Evolutionary conservation across 2,329 filamentous ascomycete genomes (phyloP), one percentile per base, ranked within the genome.

Genomic region (Penicillium sp.): DNA sequence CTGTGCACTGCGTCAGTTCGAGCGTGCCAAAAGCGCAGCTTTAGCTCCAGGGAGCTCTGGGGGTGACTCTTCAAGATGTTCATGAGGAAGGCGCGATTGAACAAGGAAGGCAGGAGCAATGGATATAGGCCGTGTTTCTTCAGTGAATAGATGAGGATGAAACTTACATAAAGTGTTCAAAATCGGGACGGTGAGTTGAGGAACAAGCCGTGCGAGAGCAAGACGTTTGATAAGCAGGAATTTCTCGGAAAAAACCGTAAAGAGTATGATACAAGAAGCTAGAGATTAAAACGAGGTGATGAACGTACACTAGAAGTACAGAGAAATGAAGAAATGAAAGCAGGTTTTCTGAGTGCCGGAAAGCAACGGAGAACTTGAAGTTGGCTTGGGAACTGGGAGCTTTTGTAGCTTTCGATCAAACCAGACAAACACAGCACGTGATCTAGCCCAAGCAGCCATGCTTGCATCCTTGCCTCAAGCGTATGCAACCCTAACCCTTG

Each of bases 21-120:
- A 47, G 57, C 41, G 56, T 56, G 61, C 68, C 67, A 67, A 52
- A 23, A 48, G 57, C 61, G 71, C 66, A 67, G 26, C 15, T 53
- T 59, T 56, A 15, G 45, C 31, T 60, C 19, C 23, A n/a, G 31
- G 31, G 30, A 52, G 48, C 26, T 44, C 44, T 19, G 17, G 11
- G 23, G 46, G 19, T 47, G 19, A 38, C 45, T 38, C 30, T 56
- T 51, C 30, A 21, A 19, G 15, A 17, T 23, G n/a, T 35, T 21
- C 7, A 8, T n/a, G n/a, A 49, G 13, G 15, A 23, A 13, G 19
- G 17, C 17, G 19, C 30, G 19, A 35, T 21, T 9, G 35, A 48
- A 57, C 45, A 58, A 44, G 21, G 11, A 7, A 46, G 19, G 15
- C 15, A 47, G 19, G 11, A 11, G n/a, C 17, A 47, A 19, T 15